Conservation (phyloP, 768 basidiomycete genomes). For the Agaricus subrufescens region DNA sequence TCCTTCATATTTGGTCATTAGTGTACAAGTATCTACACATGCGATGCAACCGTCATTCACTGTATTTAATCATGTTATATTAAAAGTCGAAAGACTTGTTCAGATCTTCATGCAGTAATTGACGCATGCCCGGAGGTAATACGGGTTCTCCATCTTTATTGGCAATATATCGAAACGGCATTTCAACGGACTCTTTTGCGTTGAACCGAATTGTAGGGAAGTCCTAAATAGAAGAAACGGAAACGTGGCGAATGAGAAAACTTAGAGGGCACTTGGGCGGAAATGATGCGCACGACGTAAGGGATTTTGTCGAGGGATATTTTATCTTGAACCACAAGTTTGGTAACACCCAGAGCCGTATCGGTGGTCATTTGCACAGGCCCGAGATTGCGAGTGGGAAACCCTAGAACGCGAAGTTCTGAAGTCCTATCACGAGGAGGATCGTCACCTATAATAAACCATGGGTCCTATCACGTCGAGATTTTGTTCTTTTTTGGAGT, state of each 20-base stretch:
- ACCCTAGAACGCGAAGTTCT: slow-evolving; percentile 82
- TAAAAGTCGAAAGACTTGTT: slow-evolving; percentile 83
- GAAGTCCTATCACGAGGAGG: slow-evolving; percentile 92
- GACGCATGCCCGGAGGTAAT: slow-evolving; percentile 87
- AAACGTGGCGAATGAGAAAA: neutral
- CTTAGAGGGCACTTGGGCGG: neutral
- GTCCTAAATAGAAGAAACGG: slow-evolving; percentile 45
- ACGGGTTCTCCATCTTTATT: slow-evolving; percentile 51
- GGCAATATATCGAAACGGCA: slow-evolving; percentile 84
- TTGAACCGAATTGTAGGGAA: slow-evolving; percentile 89
- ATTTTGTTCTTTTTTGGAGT: neutral
- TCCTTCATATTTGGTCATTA: slow-evolving; percentile 5
- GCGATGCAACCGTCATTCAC: neutral
- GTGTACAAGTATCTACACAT: slow-evolving; percentile 4
- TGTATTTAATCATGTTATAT: neutral
- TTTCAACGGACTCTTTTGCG: slow-evolving; percentile 87
- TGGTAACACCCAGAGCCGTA: slow-evolving; percentile 90
- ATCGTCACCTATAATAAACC: slow-evolving; percentile 68
- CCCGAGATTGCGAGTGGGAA: slow-evolving; percentile 82
- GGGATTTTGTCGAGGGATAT: slow-evolving; percentile 69
- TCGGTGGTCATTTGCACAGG: slow-evolving; percentile 98
- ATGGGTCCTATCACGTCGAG: neutral
- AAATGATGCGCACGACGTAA: slow-evolving; percentile 51
- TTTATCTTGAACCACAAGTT: slow-evolving; percentile 73
- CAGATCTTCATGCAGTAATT: slow-evolving; percentile 80